Base-by-base conservation (phyloP, 1,284 basidiomycete species). In the Rhodotorula sp. region DNA sequence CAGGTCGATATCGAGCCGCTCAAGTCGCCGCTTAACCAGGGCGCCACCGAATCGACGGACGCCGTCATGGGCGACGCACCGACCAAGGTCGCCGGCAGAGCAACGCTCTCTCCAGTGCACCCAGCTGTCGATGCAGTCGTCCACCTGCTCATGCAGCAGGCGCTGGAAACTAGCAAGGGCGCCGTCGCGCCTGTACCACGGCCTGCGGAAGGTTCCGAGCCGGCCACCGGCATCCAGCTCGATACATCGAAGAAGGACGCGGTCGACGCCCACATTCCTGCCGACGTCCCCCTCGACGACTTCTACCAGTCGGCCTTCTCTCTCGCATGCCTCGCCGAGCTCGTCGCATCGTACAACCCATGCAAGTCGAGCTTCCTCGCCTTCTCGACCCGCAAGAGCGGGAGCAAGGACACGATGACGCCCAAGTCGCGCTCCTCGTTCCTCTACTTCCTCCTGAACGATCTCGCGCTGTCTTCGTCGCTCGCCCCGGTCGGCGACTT, bases 301-400 rank as follows among this genome's bases (percentile, higher is more conserved):
- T 84, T 83, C 76, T 82, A 88, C 70, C 95, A 94, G 78, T 84
- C 87, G 20, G 90, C 89, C 76, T 92, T 97, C 83, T 81, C 97
- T 70, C 90, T 98, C 87, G 91, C 95, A 78, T 89, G 89, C 73
- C 83, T 98, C 59, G 92, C 92, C 1, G 95, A 99, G 82, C 84
- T 98, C 4, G 82, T 96, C 2, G 94, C 95, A 68, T 97, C 94
- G 24, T 99, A 99, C 79, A 88, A 92, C 74, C 81, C 88, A 2
- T 95, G 93, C 86, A 99, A 98, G 81, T 80, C 88, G 32, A 88
- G 90, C 6, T 94, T 98, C 81, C 81, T 95, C 70, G 89, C 90
- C 0, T 92, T 88, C 77, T 88, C 86, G 72, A 61, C 71, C 13
- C 65, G 70, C n/a, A 64, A 68, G 36, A 74, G 74, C 34, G 68